Evolutionary conservation across 805 yeast species (phyloP), one percentile per base, ranked within the genome.

Genomic region (Lipomyces yamanashiensis): DNA sequence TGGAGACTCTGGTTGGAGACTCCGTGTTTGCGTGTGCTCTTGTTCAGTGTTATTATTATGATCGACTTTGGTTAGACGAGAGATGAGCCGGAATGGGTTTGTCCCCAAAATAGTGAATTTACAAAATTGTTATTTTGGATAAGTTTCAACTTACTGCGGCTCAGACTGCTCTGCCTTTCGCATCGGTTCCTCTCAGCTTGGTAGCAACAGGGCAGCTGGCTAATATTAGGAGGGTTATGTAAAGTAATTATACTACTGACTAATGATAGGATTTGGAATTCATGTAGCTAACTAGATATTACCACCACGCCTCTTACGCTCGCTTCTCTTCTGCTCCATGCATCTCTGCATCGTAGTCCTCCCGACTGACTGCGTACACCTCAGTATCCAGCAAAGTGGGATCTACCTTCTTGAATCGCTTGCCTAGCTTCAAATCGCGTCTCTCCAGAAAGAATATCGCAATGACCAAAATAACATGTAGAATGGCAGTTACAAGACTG

Each of bases 401-500:
- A 21, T 47, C 50, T 7, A 47, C 36, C 9, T 47, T 47, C 36
- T 47, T 47, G 33, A 47, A 19, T 15, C 45, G 44, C 12, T 43
- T 41, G 6, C 61, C 61, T 15, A 36, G 19, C 41, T 33, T 50
- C 53, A 47, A 19, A 40, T 63, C 67, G 2, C 63, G 57, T 12
- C 61, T n/a, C 33, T 60, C 61, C 34, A 63, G 15, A 8, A 36
- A 13, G 47, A 37, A 44, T 10, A 63, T 63, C 23, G 51, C 28
- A 13, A 47, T 36, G 19, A 56, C 57, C 12, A 59, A 41, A 19
- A 56, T 7, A 7, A 64, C 50, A 43, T 61, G 65, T 13, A 50
- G 13, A 13, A 44, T 23, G 7, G 61, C 12, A 7, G 64, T 59
- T 2, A 57, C 57, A 12, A 54, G n/a, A 12, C 60, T 43, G 49